A percentile compares a stretch with the other conserved stretches of the same genome.
These are phyloP conservation scores for Ajuga chamaepitys DNA, from an alignment of 257 asterid genomes.

Conservation along the genomic window DNA sequence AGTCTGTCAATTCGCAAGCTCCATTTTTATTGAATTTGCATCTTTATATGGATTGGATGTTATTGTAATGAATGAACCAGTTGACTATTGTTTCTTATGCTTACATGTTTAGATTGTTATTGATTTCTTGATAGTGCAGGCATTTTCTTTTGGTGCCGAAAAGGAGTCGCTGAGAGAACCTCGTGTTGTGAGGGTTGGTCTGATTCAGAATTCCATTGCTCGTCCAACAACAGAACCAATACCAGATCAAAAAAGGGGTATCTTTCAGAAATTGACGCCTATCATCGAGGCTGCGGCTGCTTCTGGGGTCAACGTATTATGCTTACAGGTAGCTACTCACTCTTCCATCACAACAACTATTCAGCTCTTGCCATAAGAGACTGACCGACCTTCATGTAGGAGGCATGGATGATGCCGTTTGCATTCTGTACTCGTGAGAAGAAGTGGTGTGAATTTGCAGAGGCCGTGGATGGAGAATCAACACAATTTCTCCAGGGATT, in stretches of 20 bases:
- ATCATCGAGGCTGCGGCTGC: conserved; percentile 86
- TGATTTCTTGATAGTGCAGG: conserved; percentile 31
- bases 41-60: background rate
- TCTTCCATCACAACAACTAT: background rate
- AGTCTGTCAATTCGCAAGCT: too few relatives aligned
- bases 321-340: conserved; percentile 95
- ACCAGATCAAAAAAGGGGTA: conserved; percentile 63
- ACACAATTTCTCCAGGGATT: conserved; percentile 76
- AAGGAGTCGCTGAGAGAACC: conserved; percentile 72
- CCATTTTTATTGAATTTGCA: background rate
- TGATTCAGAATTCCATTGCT: conserved; percentile 74
- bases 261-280: conserved; percentile 65
- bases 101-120: background rate
- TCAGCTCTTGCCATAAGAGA: background rate
- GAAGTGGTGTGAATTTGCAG: conserved; percentile 95
- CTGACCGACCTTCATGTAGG: conserved; percentile 38
- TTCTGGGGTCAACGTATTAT: conserved; percentile 78
- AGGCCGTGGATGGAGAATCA: conserved; percentile 91
- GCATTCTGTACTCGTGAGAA: conserved; percentile 98
- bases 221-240: conserved; percentile 71
- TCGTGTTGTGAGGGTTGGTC: conserved; percentile 76
- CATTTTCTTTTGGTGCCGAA: conserved; percentile 67
- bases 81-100: background rate
- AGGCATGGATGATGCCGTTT: conserved; percentile 99
- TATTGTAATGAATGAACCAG: background rate